Base-by-base conservation (phyloP, 371 early-diverging fungal species). In the Syncephalastrum sp. region DNA sequence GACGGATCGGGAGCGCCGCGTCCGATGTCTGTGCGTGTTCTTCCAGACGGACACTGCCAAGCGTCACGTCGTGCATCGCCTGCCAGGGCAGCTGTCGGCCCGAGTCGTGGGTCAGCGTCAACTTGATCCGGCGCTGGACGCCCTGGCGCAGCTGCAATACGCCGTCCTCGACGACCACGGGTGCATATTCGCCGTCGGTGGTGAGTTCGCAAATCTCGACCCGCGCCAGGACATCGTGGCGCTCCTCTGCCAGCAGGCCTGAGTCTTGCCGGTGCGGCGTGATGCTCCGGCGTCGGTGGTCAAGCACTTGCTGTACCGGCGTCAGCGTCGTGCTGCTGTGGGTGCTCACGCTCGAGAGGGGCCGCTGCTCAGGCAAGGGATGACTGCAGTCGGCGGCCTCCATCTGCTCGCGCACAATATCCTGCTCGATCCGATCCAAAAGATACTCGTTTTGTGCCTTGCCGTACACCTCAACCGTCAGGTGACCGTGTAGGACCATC, bases 71-170 rank as follows among this genome's bases (percentile, higher is more conserved):
- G 0, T 70, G 47, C 1, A 89, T 70, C 14, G 64, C 50, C 13
- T 57, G 64, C 82, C 89, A 87, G 13, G 68, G 74, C 42, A 94
- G 70, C 45, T 86, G 87, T 4, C 61, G 61, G 29, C 92, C 93
- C 21, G 87, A 79, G n/a, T 84, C 83, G 59, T 93, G 91, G 3
- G 82, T 81, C n/a, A 94, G 55, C 2, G 81, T 74, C 21, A 93
- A 49, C 23, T 70, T 63, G 33, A 94, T 75, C 6, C 92, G 85
- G 4, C 93, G 79, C 67, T 93, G 94, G 16, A 94, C 57, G 5
- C 95, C 95, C 65, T 94, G 95, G 42, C 86, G 82, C 42, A 93
- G 68, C 29, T 77, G 58, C 58, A 92, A 91, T 0, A 76, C 75
- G 14, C 89, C 88, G 1, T 77, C 54, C 42, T 85, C 84, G 0